Conservation (phyloP, 1,284 basidiomycete genomes). For the Phellinidium pouzarii region DNA sequence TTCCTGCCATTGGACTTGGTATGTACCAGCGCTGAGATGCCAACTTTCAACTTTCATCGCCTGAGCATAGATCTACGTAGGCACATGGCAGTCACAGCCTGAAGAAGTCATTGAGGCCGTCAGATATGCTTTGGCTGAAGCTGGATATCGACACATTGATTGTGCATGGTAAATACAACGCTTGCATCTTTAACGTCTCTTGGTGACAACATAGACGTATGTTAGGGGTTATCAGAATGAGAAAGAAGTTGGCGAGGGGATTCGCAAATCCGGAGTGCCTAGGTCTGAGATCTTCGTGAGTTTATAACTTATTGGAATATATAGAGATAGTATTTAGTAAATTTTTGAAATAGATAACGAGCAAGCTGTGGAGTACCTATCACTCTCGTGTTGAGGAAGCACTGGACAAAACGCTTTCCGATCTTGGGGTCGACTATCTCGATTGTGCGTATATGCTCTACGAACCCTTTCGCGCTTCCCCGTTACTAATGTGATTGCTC, state of each 20-base stretch:
- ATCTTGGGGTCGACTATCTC: slow-evolving; percentile 69
- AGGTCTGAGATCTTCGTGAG: slow-evolving; percentile 60
- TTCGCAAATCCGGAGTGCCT: slow-evolving; percentile 63
- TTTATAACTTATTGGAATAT: too few species aligned
- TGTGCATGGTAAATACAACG: slow-evolving; percentile 32
- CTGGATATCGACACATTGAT: slow-evolving; percentile 74
- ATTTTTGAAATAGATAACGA: slow-evolving; percentile 48
- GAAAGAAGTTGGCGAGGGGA: slow-evolving; percentile 73
- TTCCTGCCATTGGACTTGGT: slow-evolving; percentile 73
- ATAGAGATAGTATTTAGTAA: too few species aligned
- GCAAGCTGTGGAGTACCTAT: slow-evolving; percentile 70
- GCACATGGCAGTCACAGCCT: slow-evolving; percentile 75
- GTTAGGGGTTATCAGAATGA: slow-evolving; percentile 38
- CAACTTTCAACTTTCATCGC: background rate
- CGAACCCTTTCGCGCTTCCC: background rate
- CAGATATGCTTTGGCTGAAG: slow-evolving; percentile 55
- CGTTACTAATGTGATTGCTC: background rate
- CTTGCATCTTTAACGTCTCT: slow-evolving; percentile 13
- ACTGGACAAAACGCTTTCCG: slow-evolving; percentile 63
- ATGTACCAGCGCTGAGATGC: slow-evolving; percentile 17
- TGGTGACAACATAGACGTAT: slow-evolving; percentile 17
- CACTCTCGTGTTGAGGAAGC: slow-evolving; percentile 58
- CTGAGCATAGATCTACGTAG: slow-evolving; percentile 25
- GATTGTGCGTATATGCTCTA: slow-evolving; percentile 44
- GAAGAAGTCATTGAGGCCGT: slow-evolving; percentile 42